These are phyloP conservation scores for Quercus dentata DNA, from an alignment of 306 rosid species.

Conservation along the genomic window DNA sequence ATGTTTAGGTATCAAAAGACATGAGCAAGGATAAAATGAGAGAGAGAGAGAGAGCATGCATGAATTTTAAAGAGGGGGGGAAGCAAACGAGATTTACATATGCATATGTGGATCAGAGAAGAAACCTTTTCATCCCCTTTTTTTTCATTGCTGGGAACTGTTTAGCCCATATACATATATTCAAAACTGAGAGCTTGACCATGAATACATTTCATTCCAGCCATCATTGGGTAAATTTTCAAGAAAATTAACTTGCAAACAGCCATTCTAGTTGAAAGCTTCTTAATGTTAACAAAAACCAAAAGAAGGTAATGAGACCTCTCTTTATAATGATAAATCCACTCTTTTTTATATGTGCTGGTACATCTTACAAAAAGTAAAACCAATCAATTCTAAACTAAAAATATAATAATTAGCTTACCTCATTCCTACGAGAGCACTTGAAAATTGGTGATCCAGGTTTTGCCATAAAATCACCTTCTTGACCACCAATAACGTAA, in stretches of 20 bases:
- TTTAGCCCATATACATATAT: background rate
- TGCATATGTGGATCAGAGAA: background rate
- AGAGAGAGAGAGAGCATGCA: no score
- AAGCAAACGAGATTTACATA: background rate
- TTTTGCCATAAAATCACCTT: constrained; percentile 98
- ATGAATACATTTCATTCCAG: background rate
- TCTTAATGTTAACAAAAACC: background rate
- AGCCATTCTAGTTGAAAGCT: background rate
- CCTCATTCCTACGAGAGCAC: constrained; percentile 92
- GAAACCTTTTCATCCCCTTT: background rate
- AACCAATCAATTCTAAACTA: constrained; percentile 1
- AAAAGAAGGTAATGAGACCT: background rate
- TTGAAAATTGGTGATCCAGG: constrained; percentile 95
- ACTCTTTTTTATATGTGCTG: background rate
- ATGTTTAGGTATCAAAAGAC: no score
- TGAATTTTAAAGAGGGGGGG: no score
- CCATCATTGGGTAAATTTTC: background rate
- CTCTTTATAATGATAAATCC: background rate
- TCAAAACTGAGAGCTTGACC: background rate
- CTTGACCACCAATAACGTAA: constrained; percentile 94
- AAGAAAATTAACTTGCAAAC: background rate
- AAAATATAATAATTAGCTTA: constrained; percentile 9
- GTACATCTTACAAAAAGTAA: background rate
- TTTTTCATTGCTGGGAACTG: background rate
- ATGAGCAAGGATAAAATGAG: no score